Evolutionary conservation across 2,329 filamentous ascomycete genomes (phyloP), one percentile per base, ranked within the genome.

Genomic region (Alternaria panax): DNA sequence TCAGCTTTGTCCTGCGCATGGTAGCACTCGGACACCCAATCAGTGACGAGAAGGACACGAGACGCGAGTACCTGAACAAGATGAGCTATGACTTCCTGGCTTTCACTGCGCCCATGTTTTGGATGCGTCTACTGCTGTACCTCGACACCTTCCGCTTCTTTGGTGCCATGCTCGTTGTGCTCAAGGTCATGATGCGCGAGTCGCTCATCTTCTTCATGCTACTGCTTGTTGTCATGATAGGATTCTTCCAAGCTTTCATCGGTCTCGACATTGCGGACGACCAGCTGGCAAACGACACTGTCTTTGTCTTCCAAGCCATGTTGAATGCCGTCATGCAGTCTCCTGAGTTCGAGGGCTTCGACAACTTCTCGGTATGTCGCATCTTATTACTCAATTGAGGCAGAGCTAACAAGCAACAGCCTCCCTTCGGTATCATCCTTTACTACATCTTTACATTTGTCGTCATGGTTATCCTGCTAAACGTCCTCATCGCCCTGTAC

Each of bases 391-490:
- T 5, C 20, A 24, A 20, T 3, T 45, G 7, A 8, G n/a, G 5
- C 7, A 7, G n/a, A 38, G 27, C 61, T 67, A 62, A 67, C 56
- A 9, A 40, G 5, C 14, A 16, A 25, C 25, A 77, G 22, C 93
- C 91, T 12, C 95, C 95, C 0, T 99, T 97, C 76, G 95, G 95
- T 8, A 86, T 97, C 51, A 91, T 97, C 30, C 88, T 99, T 9
- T 99, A 99, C 82, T 99, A 99, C 81, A 87, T 96, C 75, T 99
- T 97, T 79, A 96, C 94, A 18, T 99, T 99, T 73, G 89, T 98
- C 38, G 91, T 99, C 72, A 97, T 97, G 90, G 93, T 95, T 64
- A 85, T 99, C 57, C 84, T 98, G 25, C 87, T 99, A 67, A 99
- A 99, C 77, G 92, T 99, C 70, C 87, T 99, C 58, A 98, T 99